Evolutionary conservation across 2,329 filamentous ascomycete species (phyloP), one percentile per base, ranked within the genome.

Genomic region (Aphanoascus verrucosus): DNA sequence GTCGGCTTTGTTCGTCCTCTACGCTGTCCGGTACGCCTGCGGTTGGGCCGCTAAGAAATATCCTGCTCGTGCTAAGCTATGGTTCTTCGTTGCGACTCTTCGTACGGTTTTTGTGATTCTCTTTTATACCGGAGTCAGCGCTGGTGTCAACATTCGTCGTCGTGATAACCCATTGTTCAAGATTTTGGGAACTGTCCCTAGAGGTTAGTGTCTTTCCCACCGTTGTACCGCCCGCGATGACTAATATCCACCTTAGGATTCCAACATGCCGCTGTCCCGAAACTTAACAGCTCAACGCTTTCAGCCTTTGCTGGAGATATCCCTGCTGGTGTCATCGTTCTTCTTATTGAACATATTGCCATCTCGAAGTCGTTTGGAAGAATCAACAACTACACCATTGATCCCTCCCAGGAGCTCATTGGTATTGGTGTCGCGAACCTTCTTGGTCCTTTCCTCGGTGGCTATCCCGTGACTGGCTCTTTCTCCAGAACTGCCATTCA

Each of bases 401-500:
- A 96, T 61, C 90, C 93, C 0, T 96, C 91, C 0, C 91, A 98
- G 67, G 91, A 98, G 67, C 80, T 98, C 71, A 87, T 98, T 45
- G 91, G 88, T 19, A 95, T 97, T 59, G 91, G 91, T 57, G 81
- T 96, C 23, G 85, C 84, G 35, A 97, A 97, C 66, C 75, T 97
- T 37, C 76, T 97, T 6, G 90, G 88, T 0, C 89, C 93, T 1
- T 95, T 97, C 72, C 77, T 97, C 2, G 93, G 91, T 49, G 93
- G 79, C 1, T 98, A 94, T 64, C 88, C 91, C 12, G 86, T 88
- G 0, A 98, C 91, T 1, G 93, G 93, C 1, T 97, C 93, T 2
- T 97, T 97, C 76, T 94, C 88, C 35, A 83, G 93, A 57, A 97
- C 93, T 28, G 91, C 93, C 51, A 96, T 97, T 72, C 94, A 96